Conservation (phyloP, 345 rosid genomes). For the Fremontodendron californicum region DNA sequence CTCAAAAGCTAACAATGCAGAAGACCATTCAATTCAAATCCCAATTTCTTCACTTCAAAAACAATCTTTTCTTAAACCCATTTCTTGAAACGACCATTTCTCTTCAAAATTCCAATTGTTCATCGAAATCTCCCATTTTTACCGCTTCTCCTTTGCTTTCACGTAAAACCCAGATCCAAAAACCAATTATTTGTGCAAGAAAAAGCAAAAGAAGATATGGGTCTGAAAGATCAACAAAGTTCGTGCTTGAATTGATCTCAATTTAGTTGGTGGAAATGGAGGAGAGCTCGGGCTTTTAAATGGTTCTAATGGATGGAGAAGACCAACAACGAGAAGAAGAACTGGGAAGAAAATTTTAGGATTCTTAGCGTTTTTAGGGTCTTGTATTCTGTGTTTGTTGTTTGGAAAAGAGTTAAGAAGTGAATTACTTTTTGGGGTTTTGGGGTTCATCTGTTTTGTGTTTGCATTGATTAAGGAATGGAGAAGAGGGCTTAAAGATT, state of each 20-base stretch:
- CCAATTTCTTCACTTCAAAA: slow-evolving; percentile 13
- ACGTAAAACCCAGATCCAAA: slow-evolving; percentile 23
- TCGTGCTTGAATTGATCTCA: slow-evolving; percentile 32
- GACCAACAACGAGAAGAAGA: slow-evolving; percentile 21
- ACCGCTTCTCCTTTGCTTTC: neutral
- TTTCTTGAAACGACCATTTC: neutral
- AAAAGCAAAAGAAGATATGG: slow-evolving; percentile 36
- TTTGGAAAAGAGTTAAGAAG: slow-evolving; percentile 28
- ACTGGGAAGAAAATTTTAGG: slow-evolving; percentile 17
- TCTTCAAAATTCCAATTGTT: neutral
- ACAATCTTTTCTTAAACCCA: slow-evolving; percentile 11
- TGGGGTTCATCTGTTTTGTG: slow-evolving; percentile 28
- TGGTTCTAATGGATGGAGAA: slow-evolving; percentile 39
- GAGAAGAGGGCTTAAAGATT: slow-evolving; percentile 27
- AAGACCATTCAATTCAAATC: slow-evolving; percentile 12
- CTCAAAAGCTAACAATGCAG: slow-evolving; percentile 8
- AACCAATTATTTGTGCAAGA: slow-evolving; percentile 29
- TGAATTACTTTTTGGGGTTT: slow-evolving; percentile 22
- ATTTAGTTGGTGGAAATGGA: slow-evolving; percentile 31
- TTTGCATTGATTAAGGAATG: slow-evolving; percentile 15
- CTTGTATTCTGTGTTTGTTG: slow-evolving; percentile 27
- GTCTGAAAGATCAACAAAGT: slow-evolving; percentile 18
- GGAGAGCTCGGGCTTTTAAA: slow-evolving; percentile 28
- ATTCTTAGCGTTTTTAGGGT: slow-evolving; percentile 18
- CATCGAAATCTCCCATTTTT: slow-evolving; percentile 13